Base-by-base conservation (phyloP, 768 basidiomycete genomes). In the Collybiopsis luxurians region DNA sequence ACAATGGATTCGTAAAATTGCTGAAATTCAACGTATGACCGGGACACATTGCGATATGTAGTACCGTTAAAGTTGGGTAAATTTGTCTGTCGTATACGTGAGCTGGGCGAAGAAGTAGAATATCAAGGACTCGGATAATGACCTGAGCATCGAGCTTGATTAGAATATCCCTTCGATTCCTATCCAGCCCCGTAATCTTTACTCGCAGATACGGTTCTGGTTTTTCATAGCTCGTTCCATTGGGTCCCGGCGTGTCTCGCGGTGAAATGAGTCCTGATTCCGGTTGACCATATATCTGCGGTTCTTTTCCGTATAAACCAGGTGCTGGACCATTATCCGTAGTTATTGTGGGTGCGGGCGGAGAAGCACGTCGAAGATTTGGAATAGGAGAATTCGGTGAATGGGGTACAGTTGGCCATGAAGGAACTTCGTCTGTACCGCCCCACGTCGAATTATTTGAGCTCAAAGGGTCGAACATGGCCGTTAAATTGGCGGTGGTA, bases 111-210 rank as follows among this genome's bases (percentile, higher is more conserved):
- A 23, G 51, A 50, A 48, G 34, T 39, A 42, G 36, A 17, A 10
- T 26, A 34, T 10, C 26, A 44, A 49, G 11, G 9, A 49, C 10
- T 44, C 23, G 43, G 46, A 53, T 26, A 72, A 82, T 63, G 64
- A 95, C 96, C 81, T 96, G 93, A 15, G 94, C 95, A 71, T 99
- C 97, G 60, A 99, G 84, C 67, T 92, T 87, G 67, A 99, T 80
- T 67, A 98, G 83, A 60, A 97, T 87, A 66, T 99, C 97, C 65
- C 95, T 82, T 71, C 94, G 80, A 76, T 98, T 98, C 72, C 97
- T 83, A 73, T 99, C 97, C 66, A 99, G 70, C 13, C 87, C 90
- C 17, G 91, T 90, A 60, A 99, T 90, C 66, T 93, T 80, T 46
- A 96, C 91, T 66, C 92, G 80, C 58, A 99, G 78, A 70, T 92